Evolutionary conservation across 768 basidiomycete species (phyloP).

Genomic region (Podaxis sp.): DNA sequence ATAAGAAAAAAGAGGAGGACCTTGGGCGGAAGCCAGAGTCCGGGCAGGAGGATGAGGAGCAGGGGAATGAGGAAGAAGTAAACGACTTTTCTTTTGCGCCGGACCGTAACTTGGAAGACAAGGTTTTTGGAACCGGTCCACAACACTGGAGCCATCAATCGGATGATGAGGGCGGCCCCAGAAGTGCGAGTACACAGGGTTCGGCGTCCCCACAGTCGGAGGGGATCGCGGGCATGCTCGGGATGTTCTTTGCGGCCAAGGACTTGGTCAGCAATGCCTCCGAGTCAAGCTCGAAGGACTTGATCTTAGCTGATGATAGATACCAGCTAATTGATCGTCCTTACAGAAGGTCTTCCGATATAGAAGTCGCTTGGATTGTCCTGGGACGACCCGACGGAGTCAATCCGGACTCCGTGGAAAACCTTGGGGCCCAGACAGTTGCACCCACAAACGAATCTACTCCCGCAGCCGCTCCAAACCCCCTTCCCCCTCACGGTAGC

Average conservation of each 20-base stretch:
- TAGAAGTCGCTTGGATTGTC: background rate
- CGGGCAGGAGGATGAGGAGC: background rate
- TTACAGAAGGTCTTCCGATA: background rate
- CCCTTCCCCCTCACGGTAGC: background rate
- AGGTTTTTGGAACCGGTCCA: background rate
- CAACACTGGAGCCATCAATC: background rate
- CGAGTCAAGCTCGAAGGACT: background rate
- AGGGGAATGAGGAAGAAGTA: background rate
- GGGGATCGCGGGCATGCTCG: background rate
- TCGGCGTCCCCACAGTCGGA: background rate
- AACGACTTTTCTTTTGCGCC: background rate
- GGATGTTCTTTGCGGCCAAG: background rate
- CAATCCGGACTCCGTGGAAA: background rate
- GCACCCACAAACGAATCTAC: background rate
- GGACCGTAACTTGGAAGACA: background rate
- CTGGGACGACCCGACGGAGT: background rate
- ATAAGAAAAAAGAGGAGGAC: background rate
- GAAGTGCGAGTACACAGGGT: background rate
- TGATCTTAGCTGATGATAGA: conserved; percentile 7
- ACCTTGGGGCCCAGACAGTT: background rate
- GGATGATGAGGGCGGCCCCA: background rate
- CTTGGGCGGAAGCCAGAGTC: background rate
- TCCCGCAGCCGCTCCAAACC: background rate
- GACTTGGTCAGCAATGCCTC: background rate
- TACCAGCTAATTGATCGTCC: conserved; percentile 1